Percentiles rank a stretch among this genome's conserved stretches.
Conservation (phyloP, 75 land plant species). For the Gnetum montanum region DNA sequence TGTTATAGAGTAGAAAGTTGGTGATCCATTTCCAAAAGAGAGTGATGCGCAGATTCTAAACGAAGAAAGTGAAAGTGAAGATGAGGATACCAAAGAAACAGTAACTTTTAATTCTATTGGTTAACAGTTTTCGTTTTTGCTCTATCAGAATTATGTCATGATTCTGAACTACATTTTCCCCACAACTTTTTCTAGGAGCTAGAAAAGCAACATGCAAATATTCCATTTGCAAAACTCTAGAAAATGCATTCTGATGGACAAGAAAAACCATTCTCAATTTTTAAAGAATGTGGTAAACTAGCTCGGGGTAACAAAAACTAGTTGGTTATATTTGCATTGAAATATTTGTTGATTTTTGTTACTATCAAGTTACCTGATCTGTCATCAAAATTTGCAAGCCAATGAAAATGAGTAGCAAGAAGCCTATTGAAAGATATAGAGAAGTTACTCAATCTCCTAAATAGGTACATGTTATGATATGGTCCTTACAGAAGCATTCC, state of each 20-base stretch:
- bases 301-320: slow-evolving; percentile 6
- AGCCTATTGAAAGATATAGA: slow-evolving; percentile 57
- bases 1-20: background rate
- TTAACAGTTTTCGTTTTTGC: background rate
- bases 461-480: no score
- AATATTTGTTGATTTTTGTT: background rate
- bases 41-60: background rate
- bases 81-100: slow-evolving; percentile 1
- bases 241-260: slow-evolving; percentile 25
- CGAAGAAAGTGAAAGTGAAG: background rate
- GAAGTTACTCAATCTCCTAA: slow-evolving; percentile 79
- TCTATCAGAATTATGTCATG: background rate
- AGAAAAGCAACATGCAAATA: slow-evolving; percentile 23
- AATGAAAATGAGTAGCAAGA: slow-evolving; percentile 67
- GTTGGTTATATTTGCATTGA: background rate
- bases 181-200: slow-evolving; percentile 6
- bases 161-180: background rate
- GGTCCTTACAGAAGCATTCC: no score
- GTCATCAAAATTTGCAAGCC: no score
- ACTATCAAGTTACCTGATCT: no score
- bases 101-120: background rate
- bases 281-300: slow-evolving; percentile 1
- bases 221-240: slow-evolving; percentile 33
- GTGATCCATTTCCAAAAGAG: background rate
- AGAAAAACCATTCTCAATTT: background rate